Evolutionary conservation across 345 rosid genomes (phyloP).

Genomic region (Orychophragmus violaceus): DNA sequence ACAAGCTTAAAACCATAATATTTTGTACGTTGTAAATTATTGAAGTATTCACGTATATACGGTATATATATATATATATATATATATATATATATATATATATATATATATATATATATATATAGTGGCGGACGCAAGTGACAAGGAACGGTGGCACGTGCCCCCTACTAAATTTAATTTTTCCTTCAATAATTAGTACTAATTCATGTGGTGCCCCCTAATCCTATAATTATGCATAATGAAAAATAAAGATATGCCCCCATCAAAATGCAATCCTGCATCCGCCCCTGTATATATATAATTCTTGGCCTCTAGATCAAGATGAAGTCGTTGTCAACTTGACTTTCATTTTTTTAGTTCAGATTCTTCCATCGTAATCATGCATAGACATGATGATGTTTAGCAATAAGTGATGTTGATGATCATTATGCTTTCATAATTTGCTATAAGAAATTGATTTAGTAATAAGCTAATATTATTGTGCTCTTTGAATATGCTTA

Average conservation of each 20-base stretch:
- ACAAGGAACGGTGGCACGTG: no score
- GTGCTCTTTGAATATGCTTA: constrained; percentile 3
- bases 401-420: constrained; percentile 11
- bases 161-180: background rate
- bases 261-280: no score
- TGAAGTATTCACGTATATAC: background rate
- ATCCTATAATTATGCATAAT: no score
- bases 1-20: background rate
- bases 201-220: no score
- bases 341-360: background rate
- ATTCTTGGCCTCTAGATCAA: background rate
- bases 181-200: no score
- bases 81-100: no score
- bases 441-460: background rate
- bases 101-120: no score
- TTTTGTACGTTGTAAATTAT: background rate
- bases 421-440: constrained; percentile 10
- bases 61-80: no score
- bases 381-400: constrained; percentile 20
- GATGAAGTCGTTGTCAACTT: constrained; percentile 23
- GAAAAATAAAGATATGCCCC: no score
- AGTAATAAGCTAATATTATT: background rate
- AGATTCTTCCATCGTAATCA: constrained; percentile 20
- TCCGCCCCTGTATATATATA: no score
- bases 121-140: no score